These are phyloP conservation scores for Globisporangium solare DNA, from an alignment of 352 stramenopile species.

Conservation along the genomic window DNA sequence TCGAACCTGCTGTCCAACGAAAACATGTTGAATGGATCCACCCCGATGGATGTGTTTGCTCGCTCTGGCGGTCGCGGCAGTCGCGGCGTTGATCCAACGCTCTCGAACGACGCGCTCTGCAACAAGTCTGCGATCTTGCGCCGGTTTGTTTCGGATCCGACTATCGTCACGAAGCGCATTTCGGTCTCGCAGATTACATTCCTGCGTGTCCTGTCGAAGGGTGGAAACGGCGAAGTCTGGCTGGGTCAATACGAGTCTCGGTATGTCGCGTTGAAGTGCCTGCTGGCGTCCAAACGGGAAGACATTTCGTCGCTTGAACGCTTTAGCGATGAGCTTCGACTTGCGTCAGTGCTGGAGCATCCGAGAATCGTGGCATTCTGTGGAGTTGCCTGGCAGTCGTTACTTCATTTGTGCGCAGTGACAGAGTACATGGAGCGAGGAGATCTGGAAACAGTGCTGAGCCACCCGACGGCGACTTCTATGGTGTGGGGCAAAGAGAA, in stretches of 20 bases:
- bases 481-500: constrained; percentile 61
- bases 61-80: constrained; percentile 21
- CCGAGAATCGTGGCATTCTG: constrained; percentile 80
- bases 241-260: constrained; percentile 68
- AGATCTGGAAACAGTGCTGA: constrained; percentile 53
- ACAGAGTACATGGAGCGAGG: constrained; percentile 80
- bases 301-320: constrained; percentile 58
- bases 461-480: constrained; percentile 27
- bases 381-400: constrained; percentile 74
- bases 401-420: constrained; percentile 68
- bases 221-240: constrained; percentile 79
- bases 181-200: constrained; percentile 73
- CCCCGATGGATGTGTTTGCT: constrained; percentile 48
- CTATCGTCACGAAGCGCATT: constrained; percentile 71
- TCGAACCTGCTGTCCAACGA: constrained; percentile 25
- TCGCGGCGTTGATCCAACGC: constrained; percentile 33
- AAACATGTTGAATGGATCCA: constrained; percentile 13
- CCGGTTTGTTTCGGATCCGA: constrained; percentile 60
- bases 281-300: constrained; percentile 59
- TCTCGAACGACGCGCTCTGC: constrained; percentile 70
- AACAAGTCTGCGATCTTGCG: constrained; percentile 45
- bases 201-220: constrained; percentile 62
- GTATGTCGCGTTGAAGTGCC: constrained; percentile 77
- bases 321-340: constrained; percentile 79
- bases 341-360: constrained; percentile 73